phyloP scores from a whole-genome alignment of 1,284 basidiomycete genomes.

The Cryptococcus wingfieldii region DNA sequence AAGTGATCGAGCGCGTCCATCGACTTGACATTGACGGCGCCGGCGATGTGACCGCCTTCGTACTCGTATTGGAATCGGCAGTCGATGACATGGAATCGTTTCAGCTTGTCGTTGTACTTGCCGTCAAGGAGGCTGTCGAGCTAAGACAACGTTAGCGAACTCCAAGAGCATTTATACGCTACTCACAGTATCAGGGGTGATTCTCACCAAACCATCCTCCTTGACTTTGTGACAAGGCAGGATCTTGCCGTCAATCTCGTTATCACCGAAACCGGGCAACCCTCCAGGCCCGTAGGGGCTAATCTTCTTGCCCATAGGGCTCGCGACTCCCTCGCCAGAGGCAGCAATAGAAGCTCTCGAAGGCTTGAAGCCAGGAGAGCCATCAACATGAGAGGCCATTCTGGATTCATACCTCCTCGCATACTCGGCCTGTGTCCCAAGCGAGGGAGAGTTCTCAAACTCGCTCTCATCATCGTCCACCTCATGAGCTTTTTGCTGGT shows the following conservation, averaged over 20 bases:
- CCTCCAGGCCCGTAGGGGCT: slow-evolving; percentile 46
- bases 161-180: background rate
- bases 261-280: slow-evolving; percentile 79
- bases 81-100: slow-evolving; percentile 77
- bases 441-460: slow-evolving; percentile 36
- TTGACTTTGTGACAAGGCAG: slow-evolving; percentile 88
- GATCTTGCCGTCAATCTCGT: slow-evolving; percentile 86
- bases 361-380: slow-evolving; percentile 36
- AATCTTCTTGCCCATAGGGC: slow-evolving; percentile 19
- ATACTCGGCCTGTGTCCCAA: slow-evolving; percentile 36
- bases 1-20: slow-evolving; percentile 73
- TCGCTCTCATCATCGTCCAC: slow-evolving; percentile 39
- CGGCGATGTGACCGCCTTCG: slow-evolving; percentile 84
- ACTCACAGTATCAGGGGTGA: slow-evolving; percentile 71
- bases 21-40: slow-evolving; percentile 90
- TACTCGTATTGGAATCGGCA: slow-evolving; percentile 98
- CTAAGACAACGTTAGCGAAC: slow-evolving; percentile 49
- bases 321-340: slow-evolving; percentile 12
- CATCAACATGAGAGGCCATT: slow-evolving; percentile 28
- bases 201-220: slow-evolving; percentile 92
- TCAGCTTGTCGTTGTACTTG: slow-evolving; percentile 61
- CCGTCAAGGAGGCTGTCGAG: slow-evolving; percentile 72
- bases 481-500: slow-evolving; percentile 29
- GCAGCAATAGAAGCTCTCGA: slow-evolving; percentile 18
- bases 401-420: slow-evolving; percentile 27